A percentile compares a stretch with the other conserved stretches of the same genome.
Evolutionary conservation across 2,329 filamentous ascomycete species (phyloP).

Genomic region (Trichophyton equinum): DNA sequence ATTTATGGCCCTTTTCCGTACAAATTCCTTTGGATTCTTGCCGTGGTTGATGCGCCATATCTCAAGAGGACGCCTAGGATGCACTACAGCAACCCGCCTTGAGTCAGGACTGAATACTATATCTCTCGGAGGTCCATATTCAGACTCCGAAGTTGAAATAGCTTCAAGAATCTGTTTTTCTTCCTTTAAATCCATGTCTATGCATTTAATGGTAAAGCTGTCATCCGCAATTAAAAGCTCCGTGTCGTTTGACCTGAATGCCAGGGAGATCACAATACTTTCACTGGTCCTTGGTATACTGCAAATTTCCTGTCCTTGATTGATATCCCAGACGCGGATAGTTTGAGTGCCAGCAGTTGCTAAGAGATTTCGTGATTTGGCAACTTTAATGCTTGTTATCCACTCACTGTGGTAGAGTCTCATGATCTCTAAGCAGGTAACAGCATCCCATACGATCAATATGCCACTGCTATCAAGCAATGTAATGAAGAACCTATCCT

Average conservation of each 20-base stretch:
- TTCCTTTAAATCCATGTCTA: slow-evolving; percentile 3
- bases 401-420: slow-evolving; percentile 15
- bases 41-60: slow-evolving; percentile 10
- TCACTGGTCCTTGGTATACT: too few species aligned
- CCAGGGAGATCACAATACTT: slow-evolving; percentile 5
- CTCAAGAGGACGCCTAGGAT: slow-evolving; percentile 13
- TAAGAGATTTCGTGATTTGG: slow-evolving; percentile 10
- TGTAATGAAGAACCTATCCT: slow-evolving; percentile 15
- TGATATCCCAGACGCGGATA: slow-evolving; percentile 16
- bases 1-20: slow-evolving; percentile 4
- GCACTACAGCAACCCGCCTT: slow-evolving; percentile 14
- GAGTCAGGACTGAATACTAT: slow-evolving; percentile 13
- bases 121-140: slow-evolving; percentile 10
- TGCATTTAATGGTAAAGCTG: slow-evolving; percentile 6
- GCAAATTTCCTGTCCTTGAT: slow-evolving; percentile 6
- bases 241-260: slow-evolving; percentile 11
- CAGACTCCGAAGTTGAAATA: slow-evolving; percentile 2
- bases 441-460: slow-evolving; percentile 15
- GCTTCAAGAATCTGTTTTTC: slow-evolving; percentile 8
- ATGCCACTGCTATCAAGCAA: slow-evolving; percentile 14
- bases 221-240: slow-evolving; percentile 11
- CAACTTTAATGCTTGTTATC: slow-evolving; percentile 12
- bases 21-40: not conserved
- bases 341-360: slow-evolving; percentile 14
- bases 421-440: slow-evolving; percentile 16